Evolutionary conservation across 306 rosid species (phyloP).

Genomic region (Luffa aegyptiaca): DNA sequence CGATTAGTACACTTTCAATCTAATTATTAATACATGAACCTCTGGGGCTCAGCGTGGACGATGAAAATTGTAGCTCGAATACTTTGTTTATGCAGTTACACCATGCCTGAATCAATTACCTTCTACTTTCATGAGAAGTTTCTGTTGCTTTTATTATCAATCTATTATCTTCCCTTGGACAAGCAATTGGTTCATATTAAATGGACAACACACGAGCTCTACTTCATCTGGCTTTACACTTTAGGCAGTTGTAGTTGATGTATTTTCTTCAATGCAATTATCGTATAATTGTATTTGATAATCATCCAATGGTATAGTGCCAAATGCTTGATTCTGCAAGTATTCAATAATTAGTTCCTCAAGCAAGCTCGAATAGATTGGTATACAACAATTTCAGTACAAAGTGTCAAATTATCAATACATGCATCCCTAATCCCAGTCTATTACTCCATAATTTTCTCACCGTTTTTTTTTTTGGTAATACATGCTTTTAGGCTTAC

Average conservation of each 20-base stretch:
- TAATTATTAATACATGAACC: neutral
- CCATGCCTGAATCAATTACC: slow-evolving; percentile 4
- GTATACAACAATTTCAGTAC: neutral
- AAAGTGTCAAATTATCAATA: neutral
- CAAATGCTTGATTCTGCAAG: neutral
- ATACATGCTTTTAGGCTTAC: slow-evolving; percentile 56
- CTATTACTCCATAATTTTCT: neutral
- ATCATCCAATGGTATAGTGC: neutral
- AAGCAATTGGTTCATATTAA: neutral
- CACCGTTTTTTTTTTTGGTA: neutral
- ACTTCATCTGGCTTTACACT: neutral
- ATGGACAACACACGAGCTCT: neutral
- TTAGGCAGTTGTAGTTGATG: neutral
- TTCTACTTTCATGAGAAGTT: slow-evolving; percentile 3
- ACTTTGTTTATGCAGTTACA: neutral
- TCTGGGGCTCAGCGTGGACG: neutral
- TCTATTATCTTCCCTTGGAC: neutral
- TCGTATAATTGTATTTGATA: neutral
- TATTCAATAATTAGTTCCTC: neutral
- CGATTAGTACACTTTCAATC: neutral
- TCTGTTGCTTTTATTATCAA: neutral
- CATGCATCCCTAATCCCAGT: neutral
- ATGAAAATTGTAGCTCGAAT: neutral
- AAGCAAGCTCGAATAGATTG: neutral
- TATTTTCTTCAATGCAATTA: neutral